A percentile compares a stretch with the other conserved stretches of the same genome.
These are phyloP conservation scores for Hysterium pulicare DNA, from an alignment of 2,329 filamentous ascomycete genomes.

Conservation along the genomic window DNA sequence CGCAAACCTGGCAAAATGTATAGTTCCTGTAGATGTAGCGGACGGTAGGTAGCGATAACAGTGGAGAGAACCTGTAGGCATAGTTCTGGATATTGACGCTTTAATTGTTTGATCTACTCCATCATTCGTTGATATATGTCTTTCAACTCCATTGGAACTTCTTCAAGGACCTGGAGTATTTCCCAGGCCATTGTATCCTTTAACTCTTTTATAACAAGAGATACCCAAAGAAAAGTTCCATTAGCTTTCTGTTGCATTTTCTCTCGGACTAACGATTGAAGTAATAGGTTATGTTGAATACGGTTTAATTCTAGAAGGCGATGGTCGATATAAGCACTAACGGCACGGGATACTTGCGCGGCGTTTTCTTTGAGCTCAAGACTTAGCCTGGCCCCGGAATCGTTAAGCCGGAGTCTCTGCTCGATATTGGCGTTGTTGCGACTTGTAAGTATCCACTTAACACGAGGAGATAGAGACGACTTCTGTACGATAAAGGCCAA, in stretches of 20 bases:
- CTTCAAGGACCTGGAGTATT: slow-evolving; percentile 9
- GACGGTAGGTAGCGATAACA: slow-evolving; percentile 9
- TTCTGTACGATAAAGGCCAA: background rate
- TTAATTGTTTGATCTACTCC: slow-evolving; percentile 2
- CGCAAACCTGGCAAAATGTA: slow-evolving; percentile 5
- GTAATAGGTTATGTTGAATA: background rate
- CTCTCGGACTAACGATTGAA: slow-evolving; percentile 3
- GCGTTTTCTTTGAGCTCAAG: slow-evolving; percentile 33
- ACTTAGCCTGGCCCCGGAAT: slow-evolving; percentile 19
- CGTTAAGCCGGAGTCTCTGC: slow-evolving; percentile 16
- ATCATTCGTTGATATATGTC: slow-evolving; percentile 41
- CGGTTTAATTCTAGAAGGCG: slow-evolving; percentile 27
- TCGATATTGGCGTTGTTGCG: slow-evolving; percentile 41
- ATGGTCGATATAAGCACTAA: slow-evolving; percentile 36
- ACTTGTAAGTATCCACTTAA: slow-evolving; percentile 31
- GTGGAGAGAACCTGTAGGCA: slow-evolving; percentile 5
- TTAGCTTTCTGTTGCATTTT: slow-evolving; percentile 32
- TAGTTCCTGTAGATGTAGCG: slow-evolving; percentile 11
- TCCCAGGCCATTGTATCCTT: slow-evolving; percentile 11
- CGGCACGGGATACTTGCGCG: slow-evolving; percentile 30
- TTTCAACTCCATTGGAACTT: slow-evolving; percentile 35
- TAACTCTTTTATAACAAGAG: slow-evolving; percentile 32
- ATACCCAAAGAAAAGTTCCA: slow-evolving; percentile 38
- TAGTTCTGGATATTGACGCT: background rate
- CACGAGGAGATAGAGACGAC: slow-evolving; percentile 24